phyloP scores from a whole-genome alignment of 2,329 filamentous ascomycete species.

The Stachybotrys echinatus region DNA sequence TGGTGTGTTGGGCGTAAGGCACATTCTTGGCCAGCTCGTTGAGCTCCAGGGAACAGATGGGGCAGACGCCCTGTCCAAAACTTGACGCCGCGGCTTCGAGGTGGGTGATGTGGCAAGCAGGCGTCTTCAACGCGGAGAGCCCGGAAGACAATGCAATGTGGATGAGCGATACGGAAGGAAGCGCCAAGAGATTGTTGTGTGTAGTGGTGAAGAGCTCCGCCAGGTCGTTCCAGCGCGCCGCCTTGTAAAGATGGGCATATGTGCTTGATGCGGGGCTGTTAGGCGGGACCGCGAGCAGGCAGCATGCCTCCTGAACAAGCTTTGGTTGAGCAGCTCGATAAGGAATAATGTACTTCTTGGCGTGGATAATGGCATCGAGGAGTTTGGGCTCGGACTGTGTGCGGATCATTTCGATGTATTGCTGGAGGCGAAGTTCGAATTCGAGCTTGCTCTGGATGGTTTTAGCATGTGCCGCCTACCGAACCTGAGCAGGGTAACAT shows the following conservation, averaged over 20 bases:
- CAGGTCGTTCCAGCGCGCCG: constrained; percentile 68
- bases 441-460: constrained; percentile 69
- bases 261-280: constrained; percentile 33
- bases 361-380: constrained; percentile 74
- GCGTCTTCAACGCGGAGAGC: constrained; percentile 91
- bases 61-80: constrained; percentile 74
- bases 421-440: constrained; percentile 88
- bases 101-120: constrained; percentile 72
- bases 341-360: constrained; percentile 72
- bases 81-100: constrained; percentile 22
- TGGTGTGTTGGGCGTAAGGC: constrained; percentile 91
- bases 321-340: constrained; percentile 63
- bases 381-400: constrained; percentile 58
- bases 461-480: not conserved
- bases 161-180: constrained; percentile 78
- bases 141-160: constrained; percentile 89
- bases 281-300: constrained; percentile 70
- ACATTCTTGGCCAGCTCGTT: constrained; percentile 86
- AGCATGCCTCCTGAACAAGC: constrained; percentile 69
- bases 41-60: constrained; percentile 92
- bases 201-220: constrained; percentile 77
- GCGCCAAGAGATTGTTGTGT: constrained; percentile 77
- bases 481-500: not conserved
- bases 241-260: constrained; percentile 61
- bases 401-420: constrained; percentile 88